Evolutionary conservation across 2,329 filamentous ascomycete genomes (phyloP), one percentile per base, ranked within the genome.

Genomic region (Diplodia corticola): DNA sequence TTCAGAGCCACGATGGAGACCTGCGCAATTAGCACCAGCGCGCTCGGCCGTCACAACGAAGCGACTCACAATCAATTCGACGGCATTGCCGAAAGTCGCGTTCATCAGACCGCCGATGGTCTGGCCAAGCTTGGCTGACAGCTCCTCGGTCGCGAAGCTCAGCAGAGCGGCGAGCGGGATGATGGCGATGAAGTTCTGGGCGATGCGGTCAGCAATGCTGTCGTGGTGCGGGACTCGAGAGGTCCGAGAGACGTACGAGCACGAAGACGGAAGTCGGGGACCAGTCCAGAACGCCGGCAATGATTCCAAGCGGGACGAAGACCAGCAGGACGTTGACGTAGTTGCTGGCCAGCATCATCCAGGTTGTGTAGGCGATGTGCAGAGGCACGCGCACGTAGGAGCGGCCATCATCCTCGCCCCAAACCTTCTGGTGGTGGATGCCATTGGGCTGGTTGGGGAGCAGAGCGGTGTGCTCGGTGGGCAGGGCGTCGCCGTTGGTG

Each of bases 1-100:
- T 84, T 87, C 53, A 99, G 85, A 20, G 95, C 95, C 69, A 98
- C 90, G 71, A 98, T 94, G 77, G 92, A 96, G 75, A 96, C 91
- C 91, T 94, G 74, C 10, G 61, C 59, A 54, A 64, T 64, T 67
- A 67, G 66, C 65, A 15, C 15, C 12, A 15, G 22, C 15, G 15
- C 17, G 6, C 13, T 35, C n/a, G n/a, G 17, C 20, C 17, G 46
- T 54, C 4, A 30, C 24, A 13, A 37, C 44, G 33, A 33, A 12
- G 67, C 33, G 74, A 70, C 84, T 69, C 77, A 90, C 90, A 80
- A 92, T 92, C 69, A 93, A 78, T 76, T 93, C 91, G 61, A 93
- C 90, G 15, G 89, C 90, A 78, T 92, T 93, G 72, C 90, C 90
- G 77, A 92, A 92, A 0, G 90, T 92, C 30, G 90, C 89, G 75